Base-by-base conservation (phyloP, 1,284 basidiomycete species). In the Trichosporon sp. region DNA sequence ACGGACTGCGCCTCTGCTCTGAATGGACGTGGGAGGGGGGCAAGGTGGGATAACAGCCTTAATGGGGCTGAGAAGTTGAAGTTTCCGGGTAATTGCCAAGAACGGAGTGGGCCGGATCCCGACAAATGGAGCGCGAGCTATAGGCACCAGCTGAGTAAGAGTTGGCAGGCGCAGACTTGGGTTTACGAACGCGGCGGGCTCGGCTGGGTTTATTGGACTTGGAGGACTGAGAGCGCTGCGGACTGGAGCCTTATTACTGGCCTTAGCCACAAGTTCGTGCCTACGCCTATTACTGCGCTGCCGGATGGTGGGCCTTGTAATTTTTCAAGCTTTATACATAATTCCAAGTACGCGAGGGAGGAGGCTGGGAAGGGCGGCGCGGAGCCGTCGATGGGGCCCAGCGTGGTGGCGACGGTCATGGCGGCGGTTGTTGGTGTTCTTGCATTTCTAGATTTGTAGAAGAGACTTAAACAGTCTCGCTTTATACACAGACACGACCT, bases 151-250 rank as follows among this genome's bases (percentile, higher is more conserved):
- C 82, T 97, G 59, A 82, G 88, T 33, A 84, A 88, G 73, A 87
- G 85, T 74, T 96, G 90, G 86, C 92, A 95, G 75, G 89, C 91
- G 0, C 94, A 95, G 75, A 82, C 83, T 32, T 74, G 77, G 65
- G 71, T 72, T 16, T 81, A 80, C 62, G 80, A 82, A 64, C 69
- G 75, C 56, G n/a, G n/a, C n/a, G 78, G 74, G 10, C 73, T 72
- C 64, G 71, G 76, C 1, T 78, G 73, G 70, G 66, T 75, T 36
- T 70, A 70, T 64, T 76, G 76, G 76, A 73, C 72, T 0, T 80
- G 78, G 78, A 76, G 77, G 66, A 77, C 77, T 14, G 79, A 80
- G 63, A 57, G 66, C 34, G 79, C 78, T 19, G 88, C 91, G 64
- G 91, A 93, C 70, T 92, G 92, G 91, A 74, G 73, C 23, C 70